phyloP scores from a whole-genome alignment of 1,284 basidiomycete species.

The Leucoagaricus sp. region DNA sequence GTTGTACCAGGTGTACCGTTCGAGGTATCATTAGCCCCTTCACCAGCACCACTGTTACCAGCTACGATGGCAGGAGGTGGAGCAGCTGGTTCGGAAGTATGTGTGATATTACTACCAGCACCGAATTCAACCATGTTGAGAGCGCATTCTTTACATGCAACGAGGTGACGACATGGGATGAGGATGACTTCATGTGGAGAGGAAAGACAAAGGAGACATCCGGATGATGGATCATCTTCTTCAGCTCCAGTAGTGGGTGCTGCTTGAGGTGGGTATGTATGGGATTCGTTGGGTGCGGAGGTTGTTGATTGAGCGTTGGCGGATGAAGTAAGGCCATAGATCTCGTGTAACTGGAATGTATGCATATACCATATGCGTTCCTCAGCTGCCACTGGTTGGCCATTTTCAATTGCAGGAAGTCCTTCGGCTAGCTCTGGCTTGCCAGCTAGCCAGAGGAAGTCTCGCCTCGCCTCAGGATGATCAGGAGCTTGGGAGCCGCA shows the following conservation, averaged over 20 bases:
- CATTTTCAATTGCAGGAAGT: too few species aligned
- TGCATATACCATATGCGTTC: too few species aligned
- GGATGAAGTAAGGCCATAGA: constrained; percentile 81
- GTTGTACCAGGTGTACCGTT: neutral
- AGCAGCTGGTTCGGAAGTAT: constrained; percentile 47
- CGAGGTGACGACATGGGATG: constrained; percentile 86
- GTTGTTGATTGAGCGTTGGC: constrained; percentile 34
- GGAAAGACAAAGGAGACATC: constrained; percentile 87
- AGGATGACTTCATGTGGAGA: constrained; percentile 87
- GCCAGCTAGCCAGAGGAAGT: too few species aligned
- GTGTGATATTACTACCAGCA: constrained; percentile 80
- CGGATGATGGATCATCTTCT: constrained; percentile 79
- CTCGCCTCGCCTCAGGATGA: too few species aligned
- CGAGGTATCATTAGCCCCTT: too few species aligned
- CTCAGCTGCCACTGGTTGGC: too few species aligned
- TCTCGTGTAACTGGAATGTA: constrained; percentile 91
- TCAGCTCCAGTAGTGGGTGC: constrained; percentile 22
- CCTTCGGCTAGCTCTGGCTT: too few species aligned
- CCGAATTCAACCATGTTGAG: constrained; percentile 95
- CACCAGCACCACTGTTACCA: constrained; percentile 18
- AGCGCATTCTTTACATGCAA: constrained; percentile 90
- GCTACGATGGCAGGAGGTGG: constrained; percentile 20
- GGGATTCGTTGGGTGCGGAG: constrained; percentile 37
- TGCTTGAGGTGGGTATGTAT: constrained; percentile 56
- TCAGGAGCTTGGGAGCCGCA: too few species aligned